Base-by-base conservation (phyloP, 2,329 filamentous ascomycete species). In the Aspergillus amoenus region DNA sequence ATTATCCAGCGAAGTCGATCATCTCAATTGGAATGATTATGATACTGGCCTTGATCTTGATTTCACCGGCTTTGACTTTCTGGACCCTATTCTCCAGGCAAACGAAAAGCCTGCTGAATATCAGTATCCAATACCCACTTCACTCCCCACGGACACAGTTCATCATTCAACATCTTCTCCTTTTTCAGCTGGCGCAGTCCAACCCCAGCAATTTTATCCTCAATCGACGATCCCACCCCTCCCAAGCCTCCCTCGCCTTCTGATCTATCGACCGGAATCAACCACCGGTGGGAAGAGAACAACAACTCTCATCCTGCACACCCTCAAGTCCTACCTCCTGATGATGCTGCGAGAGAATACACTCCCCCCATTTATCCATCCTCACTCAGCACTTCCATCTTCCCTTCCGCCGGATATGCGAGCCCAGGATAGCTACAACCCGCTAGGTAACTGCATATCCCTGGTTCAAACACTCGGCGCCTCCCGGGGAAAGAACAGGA, bases 311-410 rank as follows among this genome's bases (percentile, higher is more conserved):
- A 76, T 79, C 2, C 55, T 72, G 6, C 71, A 74, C 49, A 79
- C 67, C 4, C 61, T 80, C 18, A 78, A 74, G 59, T 78, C 77
- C 0, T 79, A 76, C 59, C 72, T 74, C 50, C 5, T 37, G 11
- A 76, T 76, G 72, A 73, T 78, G 68, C 58, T 73, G 30, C 69
- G 64, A 11, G 64, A 74, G 21, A 66, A 72, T n/a, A 66, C 64
- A 3, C 70, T 78, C 37, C 77, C 77, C 40, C 76, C 77, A 0
- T 79, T 79, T 58, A 76, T 80, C 27, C 78, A 80, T 60, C 68
- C 73, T 2, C 21, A 12, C 6, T 15, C 42, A 18, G 27, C 27
- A 30, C 27, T 11, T 30, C 3, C 27, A 6, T 50, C 21, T 18
- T 50, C 21, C n/a, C 50, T 21, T 18, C 21, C 39, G n/a, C 17